A percentile compares a stretch with the other conserved stretches of the same genome.
Conservation (phyloP, 2,329 filamentous ascomycete genomes). For the Phyllosticta capitalensis region DNA sequence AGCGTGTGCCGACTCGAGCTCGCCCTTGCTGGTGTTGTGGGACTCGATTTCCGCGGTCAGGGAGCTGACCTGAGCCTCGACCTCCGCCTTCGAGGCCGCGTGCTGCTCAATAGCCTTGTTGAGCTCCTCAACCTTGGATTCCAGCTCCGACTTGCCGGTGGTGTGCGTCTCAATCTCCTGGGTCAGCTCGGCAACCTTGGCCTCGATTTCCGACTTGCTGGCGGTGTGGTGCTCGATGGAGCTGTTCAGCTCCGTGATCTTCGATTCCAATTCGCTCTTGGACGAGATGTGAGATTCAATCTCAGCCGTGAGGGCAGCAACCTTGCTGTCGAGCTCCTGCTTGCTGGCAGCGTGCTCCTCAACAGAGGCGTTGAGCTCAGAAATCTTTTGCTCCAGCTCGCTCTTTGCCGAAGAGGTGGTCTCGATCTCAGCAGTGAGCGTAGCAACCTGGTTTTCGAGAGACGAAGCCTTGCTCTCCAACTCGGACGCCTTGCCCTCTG, state of each 20-base stretch:
- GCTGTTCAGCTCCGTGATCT: constrained; percentile 3
- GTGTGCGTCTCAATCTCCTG: constrained; percentile 5
- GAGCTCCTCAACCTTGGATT: constrained; percentile 12
- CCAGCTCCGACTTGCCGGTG: constrained; percentile 6
- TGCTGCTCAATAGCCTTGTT: constrained; percentile 7
- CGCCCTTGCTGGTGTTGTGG: constrained; percentile 1
- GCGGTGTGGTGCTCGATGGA: background rate
- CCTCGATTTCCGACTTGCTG: constrained; percentile 11
- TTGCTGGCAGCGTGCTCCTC: constrained; percentile 5
- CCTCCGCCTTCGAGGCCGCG: constrained; percentile 1
- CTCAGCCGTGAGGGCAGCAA: constrained; percentile 6
- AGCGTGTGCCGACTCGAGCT: constrained; percentile 6
- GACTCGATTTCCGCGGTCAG: constrained; percentile 9
- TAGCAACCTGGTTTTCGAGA: constrained; percentile 12
- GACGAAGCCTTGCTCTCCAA: constrained; percentile 18
- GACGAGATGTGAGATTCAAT: constrained; percentile 2
- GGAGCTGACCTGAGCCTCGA: constrained; percentile 2
- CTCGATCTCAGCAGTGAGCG: constrained; percentile 7
- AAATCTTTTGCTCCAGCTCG: constrained; percentile 9
- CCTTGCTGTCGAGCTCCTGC: constrained; percentile 3
- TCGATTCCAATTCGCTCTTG: constrained; percentile 11
- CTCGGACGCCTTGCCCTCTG: constrained; percentile 1
- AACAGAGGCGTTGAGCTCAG: constrained; percentile 2
- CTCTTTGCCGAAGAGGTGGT: constrained; percentile 2
- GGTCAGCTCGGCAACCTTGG: constrained; percentile 9